Evolutionary conservation across 176 grass and related monocot species (phyloP).

Genomic region (Areca catechu): DNA sequence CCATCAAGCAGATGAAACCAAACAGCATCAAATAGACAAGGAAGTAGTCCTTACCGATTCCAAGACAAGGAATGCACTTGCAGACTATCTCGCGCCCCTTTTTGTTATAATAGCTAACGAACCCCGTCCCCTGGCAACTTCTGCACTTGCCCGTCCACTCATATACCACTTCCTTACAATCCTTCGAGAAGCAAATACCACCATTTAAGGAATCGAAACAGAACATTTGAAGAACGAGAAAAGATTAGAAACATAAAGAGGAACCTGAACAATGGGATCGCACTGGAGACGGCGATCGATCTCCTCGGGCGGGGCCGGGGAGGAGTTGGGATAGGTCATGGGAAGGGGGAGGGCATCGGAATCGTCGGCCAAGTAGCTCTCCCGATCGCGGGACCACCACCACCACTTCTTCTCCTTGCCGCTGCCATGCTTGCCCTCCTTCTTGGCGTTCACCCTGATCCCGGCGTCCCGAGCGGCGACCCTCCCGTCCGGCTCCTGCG

Average conservation of each 20-base stretch:
- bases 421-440: conserved; percentile 25
- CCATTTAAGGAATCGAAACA: too few species aligned
- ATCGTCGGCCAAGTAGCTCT: conserved; percentile 82
- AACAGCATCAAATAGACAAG: not conserved
- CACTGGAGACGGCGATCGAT: conserved; percentile 75
- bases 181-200: conserved; percentile 29
- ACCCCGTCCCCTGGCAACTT: conserved; percentile 88
- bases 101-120: conserved; percentile 86
- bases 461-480: conserved; percentile 49
- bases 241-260: too few species aligned
- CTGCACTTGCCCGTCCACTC: conserved; percentile 95
- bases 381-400: conserved; percentile 69
- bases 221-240: too few species aligned
- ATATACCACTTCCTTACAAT: conserved; percentile 73
- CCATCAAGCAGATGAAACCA: too few species aligned
- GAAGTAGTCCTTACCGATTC: conserved; percentile 46
- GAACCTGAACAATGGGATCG: conserved; percentile 55
- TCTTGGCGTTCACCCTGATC: conserved; percentile 73
- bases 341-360: conserved; percentile 75
- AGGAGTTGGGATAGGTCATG: conserved; percentile 52
- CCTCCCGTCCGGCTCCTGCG: conserved; percentile 25
- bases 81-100: conserved; percentile 89
- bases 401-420: conserved; percentile 54
- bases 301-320: conserved; percentile 67
- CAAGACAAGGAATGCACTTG: conserved; percentile 85